These are phyloP conservation scores for Medicago ruthenica DNA, from an alignment of 306 rosid genomes.

Conservation along the genomic window DNA sequence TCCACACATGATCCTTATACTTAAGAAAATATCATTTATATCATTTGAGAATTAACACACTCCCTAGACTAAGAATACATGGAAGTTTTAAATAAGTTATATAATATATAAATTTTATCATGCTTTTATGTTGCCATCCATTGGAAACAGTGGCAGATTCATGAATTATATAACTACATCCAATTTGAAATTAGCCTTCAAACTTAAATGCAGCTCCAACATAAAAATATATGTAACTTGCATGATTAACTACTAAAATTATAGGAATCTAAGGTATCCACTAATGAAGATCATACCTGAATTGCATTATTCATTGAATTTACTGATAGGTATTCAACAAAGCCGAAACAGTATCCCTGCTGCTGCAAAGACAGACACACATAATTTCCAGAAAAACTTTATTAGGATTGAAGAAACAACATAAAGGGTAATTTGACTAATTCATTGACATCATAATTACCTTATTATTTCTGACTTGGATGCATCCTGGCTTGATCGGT, in stretches of 20 bases:
- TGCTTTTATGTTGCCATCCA: too few relatives aligned
- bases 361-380: constrained; percentile 53
- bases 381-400: constrained; percentile 18
- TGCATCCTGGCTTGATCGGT: constrained; percentile 70
- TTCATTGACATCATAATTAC: constrained; percentile 44
- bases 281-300: constrained; percentile 53
- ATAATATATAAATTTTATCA: too few relatives aligned
- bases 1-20: too few relatives aligned
- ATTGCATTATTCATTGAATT: constrained; percentile 69
- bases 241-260: constrained; percentile 25
- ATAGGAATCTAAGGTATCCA: constrained; percentile 30
- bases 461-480: constrained; percentile 78
- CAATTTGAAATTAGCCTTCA: constrained; percentile 19
- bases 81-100: constrained; percentile 12
- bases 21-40: too few relatives aligned
- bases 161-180: too few relatives aligned
- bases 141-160: too few relatives aligned
- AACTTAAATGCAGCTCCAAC: constrained; percentile 26
- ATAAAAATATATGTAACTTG: constrained; percentile 16
- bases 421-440: constrained; percentile 17
- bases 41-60: too few relatives aligned
- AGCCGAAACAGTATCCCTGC: constrained; percentile 84
- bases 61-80: background rate
- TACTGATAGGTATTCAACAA: constrained; percentile 70
- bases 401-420: constrained; percentile 32